Base-by-base conservation (phyloP, 768 basidiomycete species). In the Glaciozyma martinii region DNA sequence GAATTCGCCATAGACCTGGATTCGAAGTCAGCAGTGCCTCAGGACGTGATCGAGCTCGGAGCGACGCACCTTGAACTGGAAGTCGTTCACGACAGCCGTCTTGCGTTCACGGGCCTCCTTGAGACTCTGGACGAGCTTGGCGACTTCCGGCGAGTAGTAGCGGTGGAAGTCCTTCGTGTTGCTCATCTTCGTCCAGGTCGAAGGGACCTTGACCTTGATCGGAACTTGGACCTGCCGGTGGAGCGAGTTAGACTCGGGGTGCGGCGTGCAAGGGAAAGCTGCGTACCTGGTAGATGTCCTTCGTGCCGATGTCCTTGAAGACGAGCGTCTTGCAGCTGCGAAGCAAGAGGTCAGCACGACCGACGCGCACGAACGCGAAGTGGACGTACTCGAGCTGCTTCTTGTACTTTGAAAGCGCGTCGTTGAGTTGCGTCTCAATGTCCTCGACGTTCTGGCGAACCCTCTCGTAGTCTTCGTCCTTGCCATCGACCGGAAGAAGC, bases 31-130 rank as follows among this genome's bases (percentile, higher is more conserved):
- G 37, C 37, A 40, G 37, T 40, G 15, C 27, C 6, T 55, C 40
- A n/a, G 43, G n/a, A 10, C 9, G 33, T 5, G 21, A 16, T 1
- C 23, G 10, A 30, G 30, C 32, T 19, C 4, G 15, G 13, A 40
- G 9, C 4, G 6, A 25, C 60, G 21, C 33, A 71, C 78, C 46
- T 85, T 83, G 73, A 80, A 82, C 74, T 86, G 89, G 80, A 97
- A 99, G 15, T 83, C 81, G 75, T 87, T 91, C 77, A 90, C 84
- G 9, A 85, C 84, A 3, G 83, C 81, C 65, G 81, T 88, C 47
- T 87, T 85, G 62, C 84, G 90, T 77, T 99, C 95, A 49, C 90
- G 84, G 5, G 90, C 92, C 78, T 99, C 95, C 77, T 98, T 98
- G 40, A 95, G 80, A 62, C 84, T 78, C 25, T 90, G 85, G 59